Evolutionary conservation across 176 grass and related monocot species (phyloP).

Genomic region (Avena insularis): DNA sequence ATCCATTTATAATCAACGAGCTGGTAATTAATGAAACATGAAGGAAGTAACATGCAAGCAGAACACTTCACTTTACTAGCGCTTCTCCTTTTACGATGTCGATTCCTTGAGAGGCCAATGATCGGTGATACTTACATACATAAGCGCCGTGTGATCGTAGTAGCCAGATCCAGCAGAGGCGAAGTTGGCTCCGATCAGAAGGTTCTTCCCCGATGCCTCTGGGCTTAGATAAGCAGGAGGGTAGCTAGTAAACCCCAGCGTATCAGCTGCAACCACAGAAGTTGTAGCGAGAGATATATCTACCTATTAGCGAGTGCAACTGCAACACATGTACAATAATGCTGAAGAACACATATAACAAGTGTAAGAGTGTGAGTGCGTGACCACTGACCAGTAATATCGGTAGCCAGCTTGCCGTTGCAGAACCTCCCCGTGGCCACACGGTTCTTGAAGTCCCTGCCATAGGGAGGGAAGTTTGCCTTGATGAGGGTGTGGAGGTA

Average conservation of each 20-base stretch:
- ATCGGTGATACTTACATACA: conserved; percentile 67
- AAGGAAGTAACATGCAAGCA: neutral
- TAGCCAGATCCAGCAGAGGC: conserved; percentile 93
- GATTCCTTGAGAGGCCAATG: neutral
- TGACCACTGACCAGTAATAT: conserved; percentile 70
- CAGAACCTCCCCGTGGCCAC: conserved; percentile 90
- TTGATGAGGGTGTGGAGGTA: conserved; percentile 81
- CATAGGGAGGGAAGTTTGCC: conserved; percentile 88
- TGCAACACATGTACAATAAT: neutral
- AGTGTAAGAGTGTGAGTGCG: neutral
- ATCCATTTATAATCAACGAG: neutral
- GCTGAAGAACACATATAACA: neutral
- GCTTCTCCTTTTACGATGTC: neutral
- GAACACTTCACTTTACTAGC: neutral
- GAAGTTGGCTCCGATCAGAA: conserved; percentile 91
- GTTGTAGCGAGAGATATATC: neutral
- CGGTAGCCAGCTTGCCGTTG: conserved; percentile 91
- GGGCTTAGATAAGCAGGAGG: conserved; percentile 83
- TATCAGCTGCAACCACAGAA: conserved; percentile 66
- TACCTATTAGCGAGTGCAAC: conserved; percentile 4
- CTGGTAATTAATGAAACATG: neutral
- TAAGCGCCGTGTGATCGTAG: conserved; percentile 73
- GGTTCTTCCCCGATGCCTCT: conserved; percentile 81
- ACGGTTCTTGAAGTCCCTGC: conserved; percentile 81
- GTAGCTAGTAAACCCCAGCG: conserved; percentile 76